phyloP scores from a whole-genome alignment of 495 filamentous ascomycete genomes.

The Xylaria flabelliformis region DNA sequence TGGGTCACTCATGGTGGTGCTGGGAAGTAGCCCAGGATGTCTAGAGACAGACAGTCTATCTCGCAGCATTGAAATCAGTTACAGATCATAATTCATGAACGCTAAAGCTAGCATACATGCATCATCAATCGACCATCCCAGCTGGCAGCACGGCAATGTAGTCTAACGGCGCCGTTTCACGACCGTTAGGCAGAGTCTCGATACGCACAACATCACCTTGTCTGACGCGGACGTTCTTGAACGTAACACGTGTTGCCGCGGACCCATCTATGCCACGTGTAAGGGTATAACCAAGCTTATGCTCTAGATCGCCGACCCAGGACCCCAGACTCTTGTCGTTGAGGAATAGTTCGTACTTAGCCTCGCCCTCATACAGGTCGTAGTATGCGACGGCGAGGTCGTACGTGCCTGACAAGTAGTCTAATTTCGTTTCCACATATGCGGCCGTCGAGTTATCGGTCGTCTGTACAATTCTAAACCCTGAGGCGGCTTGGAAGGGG shows the following conservation, averaged over 20 bases:
- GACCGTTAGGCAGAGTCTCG: slow-evolving; percentile 62
- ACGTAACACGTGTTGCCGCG: slow-evolving; percentile 67
- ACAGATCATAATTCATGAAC: too few species aligned
- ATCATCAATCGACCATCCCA: slow-evolving; percentile 65
- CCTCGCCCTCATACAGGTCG: slow-evolving; percentile 62
- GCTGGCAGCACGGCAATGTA: slow-evolving; percentile 67
- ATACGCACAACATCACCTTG: slow-evolving; percentile 66
- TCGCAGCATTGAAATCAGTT: too few species aligned
- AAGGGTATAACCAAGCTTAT: slow-evolving; percentile 60
- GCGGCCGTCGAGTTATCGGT: slow-evolving; percentile 54
- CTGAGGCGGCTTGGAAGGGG: slow-evolving; percentile 64
- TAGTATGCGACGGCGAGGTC: slow-evolving; percentile 71
- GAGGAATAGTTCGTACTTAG: slow-evolving; percentile 60
- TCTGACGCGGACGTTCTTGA: slow-evolving; percentile 55
- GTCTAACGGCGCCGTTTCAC: slow-evolving; percentile 69
- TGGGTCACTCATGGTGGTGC: neutral
- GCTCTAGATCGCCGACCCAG: slow-evolving; percentile 65
- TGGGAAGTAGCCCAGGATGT: neutral
- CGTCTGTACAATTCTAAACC: slow-evolving; percentile 40
- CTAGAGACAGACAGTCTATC: too few species aligned
- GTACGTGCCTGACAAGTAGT: slow-evolving; percentile 60
- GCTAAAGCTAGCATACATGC: neutral
- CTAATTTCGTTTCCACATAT: slow-evolving; percentile 54
- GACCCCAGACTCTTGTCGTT: slow-evolving; percentile 58
- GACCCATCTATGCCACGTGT: slow-evolving; percentile 66